A percentile compares a stretch with the other conserved stretches of the same genome.
Conservation (phyloP, 768 basidiomycete genomes). For the Boletus pseudopeckii region DNA sequence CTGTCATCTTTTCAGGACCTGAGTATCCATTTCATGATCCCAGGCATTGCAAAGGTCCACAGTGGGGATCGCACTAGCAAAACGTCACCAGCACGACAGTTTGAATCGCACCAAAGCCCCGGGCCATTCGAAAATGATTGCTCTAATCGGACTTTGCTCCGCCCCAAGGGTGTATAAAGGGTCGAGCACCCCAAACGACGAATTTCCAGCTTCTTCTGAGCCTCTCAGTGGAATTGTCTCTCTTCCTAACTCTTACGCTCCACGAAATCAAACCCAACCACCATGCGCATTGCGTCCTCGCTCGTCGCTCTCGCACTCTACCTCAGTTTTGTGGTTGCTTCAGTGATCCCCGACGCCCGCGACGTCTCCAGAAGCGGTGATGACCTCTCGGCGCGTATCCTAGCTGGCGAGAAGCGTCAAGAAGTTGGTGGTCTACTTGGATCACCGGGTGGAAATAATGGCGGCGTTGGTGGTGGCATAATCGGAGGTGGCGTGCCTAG, state of each 20-base stretch:
- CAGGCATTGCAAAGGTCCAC: background rate
- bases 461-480: background rate
- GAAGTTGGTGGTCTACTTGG: background rate
- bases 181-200: background rate
- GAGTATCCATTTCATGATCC: background rate
- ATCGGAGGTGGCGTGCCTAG: background rate
- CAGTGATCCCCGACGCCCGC: background rate
- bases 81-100: background rate
- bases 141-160: background rate
- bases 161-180: background rate
- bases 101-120: background rate
- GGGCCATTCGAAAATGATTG: background rate
- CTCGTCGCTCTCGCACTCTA: background rate
- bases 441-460: background rate
- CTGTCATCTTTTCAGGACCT: background rate
- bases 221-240: background rate
- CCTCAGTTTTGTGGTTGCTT: background rate
- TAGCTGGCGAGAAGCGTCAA: background rate
- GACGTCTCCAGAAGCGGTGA: background rate
- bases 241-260: background rate
- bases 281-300: background rate
- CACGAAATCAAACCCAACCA: background rate
- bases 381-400: background rate
- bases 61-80: background rate
- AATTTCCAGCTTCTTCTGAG: background rate